These are phyloP conservation scores for Gossypium ekmanianum DNA, from an alignment of 345 rosid species.

Conservation along the genomic window DNA sequence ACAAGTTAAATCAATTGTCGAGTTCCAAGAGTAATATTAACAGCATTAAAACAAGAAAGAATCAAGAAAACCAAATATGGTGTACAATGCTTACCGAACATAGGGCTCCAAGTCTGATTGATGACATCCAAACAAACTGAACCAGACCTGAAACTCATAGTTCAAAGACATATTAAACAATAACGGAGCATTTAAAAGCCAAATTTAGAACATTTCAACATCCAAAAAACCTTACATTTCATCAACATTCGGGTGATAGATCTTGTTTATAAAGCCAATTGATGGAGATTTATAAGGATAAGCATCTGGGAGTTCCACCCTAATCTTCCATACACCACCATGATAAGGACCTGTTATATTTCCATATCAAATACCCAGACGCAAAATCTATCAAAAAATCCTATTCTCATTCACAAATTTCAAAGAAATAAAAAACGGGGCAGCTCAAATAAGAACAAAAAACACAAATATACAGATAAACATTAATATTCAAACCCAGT, in stretches of 20 bases:
- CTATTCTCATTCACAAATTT: constrained; percentile 18
- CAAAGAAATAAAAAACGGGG: constrained; percentile 19
- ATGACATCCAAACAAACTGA: constrained; percentile 97
- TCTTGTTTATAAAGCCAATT: constrained; percentile 86
- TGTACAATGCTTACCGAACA: constrained; percentile 64
- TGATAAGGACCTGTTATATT: constrained; percentile 70
- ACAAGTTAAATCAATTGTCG: background rate
- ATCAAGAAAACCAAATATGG: constrained; percentile 8
- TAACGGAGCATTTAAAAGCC: background rate
- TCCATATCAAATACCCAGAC: constrained; percentile 25
- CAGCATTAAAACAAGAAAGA: constrained; percentile 9
- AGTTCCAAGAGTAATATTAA: constrained; percentile 8
- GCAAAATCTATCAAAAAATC: constrained; percentile 1
- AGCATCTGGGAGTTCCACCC: constrained; percentile 98
- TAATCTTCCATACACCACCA: constrained; percentile 95
- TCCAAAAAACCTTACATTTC: constrained; percentile 65
- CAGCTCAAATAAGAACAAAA: constrained; percentile 14
- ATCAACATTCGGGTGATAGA: constrained; percentile 98
- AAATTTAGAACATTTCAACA: constrained; percentile 1
- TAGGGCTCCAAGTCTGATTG: constrained; percentile 98
- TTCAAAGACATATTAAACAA: background rate
- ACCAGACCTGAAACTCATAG: constrained; percentile 72
- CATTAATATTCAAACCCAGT: background rate
- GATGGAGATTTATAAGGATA: constrained; percentile 99
- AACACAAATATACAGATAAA: background rate